Evolutionary conservation across 2,329 filamentous ascomycete species (phyloP).

Genomic region (Colletotrichum limetticola): DNA sequence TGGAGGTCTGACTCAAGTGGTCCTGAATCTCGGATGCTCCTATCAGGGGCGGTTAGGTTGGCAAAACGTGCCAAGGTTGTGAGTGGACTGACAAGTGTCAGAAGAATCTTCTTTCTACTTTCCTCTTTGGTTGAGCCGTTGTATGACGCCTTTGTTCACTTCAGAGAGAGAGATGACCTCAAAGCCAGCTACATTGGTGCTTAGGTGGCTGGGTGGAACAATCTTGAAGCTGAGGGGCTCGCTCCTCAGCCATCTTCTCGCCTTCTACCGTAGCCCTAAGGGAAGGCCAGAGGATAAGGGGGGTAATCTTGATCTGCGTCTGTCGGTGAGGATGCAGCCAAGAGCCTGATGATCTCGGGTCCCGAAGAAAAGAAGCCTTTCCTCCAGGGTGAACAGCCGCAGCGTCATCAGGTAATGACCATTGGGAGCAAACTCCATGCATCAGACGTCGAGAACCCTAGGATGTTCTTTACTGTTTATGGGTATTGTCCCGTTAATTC

Average conservation of each 20-base stretch:
- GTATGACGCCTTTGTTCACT: neutral
- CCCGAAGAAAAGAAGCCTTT: slow-evolving; percentile 5
- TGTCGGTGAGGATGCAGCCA: slow-evolving; percentile 12
- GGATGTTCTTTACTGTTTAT: neutral
- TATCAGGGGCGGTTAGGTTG: slow-evolving; percentile 17
- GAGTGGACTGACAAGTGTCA: slow-evolving; percentile 20
- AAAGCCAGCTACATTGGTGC: neutral
- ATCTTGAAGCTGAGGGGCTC: neutral
- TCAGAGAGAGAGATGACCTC: neutral
- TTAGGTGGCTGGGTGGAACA: neutral
- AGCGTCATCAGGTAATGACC: neutral
- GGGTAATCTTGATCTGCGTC: neutral
- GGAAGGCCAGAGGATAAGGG: neutral
- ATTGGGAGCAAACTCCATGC: neutral
- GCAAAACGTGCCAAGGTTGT: neutral
- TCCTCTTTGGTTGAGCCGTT: neutral
- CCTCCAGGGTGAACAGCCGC: neutral
- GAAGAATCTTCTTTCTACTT: neutral
- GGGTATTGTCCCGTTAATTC: neutral
- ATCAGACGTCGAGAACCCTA: neutral
- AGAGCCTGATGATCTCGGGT: neutral
- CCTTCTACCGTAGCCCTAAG: neutral
- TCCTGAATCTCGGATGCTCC: slow-evolving; percentile 8
- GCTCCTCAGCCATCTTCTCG: neutral
- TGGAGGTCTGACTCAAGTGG: slow-evolving; percentile 13